phyloP scores from a whole-genome alignment of 306 rosid genomes.

The Rosa rugosa region DNA sequence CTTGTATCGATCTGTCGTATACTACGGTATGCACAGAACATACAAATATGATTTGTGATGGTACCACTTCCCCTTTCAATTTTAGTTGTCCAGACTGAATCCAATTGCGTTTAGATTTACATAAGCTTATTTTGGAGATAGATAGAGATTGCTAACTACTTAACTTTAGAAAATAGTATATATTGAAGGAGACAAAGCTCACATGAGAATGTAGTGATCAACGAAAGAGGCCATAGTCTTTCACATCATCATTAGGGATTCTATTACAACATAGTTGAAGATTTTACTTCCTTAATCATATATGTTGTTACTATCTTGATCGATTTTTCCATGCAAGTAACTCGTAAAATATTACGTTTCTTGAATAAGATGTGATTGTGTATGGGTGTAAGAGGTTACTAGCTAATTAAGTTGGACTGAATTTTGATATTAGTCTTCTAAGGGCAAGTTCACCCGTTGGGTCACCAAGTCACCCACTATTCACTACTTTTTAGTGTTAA shows the following conservation, averaged over 20 bases:
- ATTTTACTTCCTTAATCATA: not conserved
- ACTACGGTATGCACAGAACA: not conserved
- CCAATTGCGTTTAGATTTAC: slow-evolving; percentile 12
- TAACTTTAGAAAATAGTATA: not conserved
- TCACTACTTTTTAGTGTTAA: too few species aligned
- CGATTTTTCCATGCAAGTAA: not conserved
- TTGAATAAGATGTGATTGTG: too few species aligned
- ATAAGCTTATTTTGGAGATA: slow-evolving; percentile 9
- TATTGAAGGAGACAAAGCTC: not conserved
- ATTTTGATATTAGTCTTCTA: not conserved
- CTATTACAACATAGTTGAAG: not conserved
- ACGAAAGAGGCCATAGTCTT: not conserved
- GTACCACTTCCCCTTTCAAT: not conserved
- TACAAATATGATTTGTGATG: not conserved
- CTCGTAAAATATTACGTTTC: too few species aligned
- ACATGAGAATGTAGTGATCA: slow-evolving; percentile 16
- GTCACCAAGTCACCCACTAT: too few species aligned
- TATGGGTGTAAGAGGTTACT: too few species aligned
- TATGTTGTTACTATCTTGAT: not conserved
- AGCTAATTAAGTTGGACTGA: not conserved
- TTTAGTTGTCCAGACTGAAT: not conserved
- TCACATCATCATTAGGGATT: not conserved
- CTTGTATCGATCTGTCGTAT: not conserved
- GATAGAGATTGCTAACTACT: slow-evolving; percentile 4
- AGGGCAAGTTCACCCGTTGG: too few species aligned